Percentiles rank a stretch among this genome's conserved stretches.
Evolutionary conservation across 139 green algal genomes (phyloP).

Genomic region (Chlorella sp.): DNA sequence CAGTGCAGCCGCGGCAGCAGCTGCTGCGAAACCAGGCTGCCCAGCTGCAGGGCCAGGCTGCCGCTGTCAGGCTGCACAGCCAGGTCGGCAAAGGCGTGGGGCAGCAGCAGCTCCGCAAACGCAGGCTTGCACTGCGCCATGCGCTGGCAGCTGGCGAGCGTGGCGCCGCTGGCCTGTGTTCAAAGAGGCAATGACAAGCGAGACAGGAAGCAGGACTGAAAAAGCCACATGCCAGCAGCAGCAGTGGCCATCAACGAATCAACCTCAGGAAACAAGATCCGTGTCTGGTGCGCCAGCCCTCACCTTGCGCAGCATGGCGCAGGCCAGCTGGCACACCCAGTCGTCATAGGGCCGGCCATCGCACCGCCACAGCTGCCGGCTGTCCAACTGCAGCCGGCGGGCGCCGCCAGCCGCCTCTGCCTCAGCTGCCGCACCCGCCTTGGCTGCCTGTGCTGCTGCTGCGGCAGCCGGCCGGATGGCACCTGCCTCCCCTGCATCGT

Average conservation of each 20-base stretch:
- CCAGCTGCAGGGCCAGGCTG: constrained; percentile 16
- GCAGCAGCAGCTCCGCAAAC: constrained; percentile 68
- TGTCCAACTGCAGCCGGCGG: constrained; percentile 18
- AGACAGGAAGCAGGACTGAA: not conserved
- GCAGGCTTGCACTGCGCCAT: constrained; percentile 49
- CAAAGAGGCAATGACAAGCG: not conserved
- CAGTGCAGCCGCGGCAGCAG: constrained; percentile 31
- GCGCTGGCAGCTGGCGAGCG: constrained; percentile 38
- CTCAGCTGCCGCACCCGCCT: not conserved
- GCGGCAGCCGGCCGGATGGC: too few species aligned
- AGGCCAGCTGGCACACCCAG: constrained; percentile 65
- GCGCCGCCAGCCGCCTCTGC: not conserved
- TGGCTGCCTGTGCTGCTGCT: too few species aligned
- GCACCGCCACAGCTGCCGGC: constrained; percentile 37
- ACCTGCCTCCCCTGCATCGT: too few species aligned
- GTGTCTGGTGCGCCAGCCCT: not conserved
- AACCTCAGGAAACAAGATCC: not conserved
- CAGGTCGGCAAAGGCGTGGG: constrained; percentile 57
- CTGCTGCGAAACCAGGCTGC: not conserved
- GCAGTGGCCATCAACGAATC: not conserved
- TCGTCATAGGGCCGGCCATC: constrained; percentile 29
- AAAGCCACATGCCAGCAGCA: not conserved
- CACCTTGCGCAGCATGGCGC: constrained; percentile 51
- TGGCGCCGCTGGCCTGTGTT: constrained; percentile 23
- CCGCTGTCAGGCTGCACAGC: constrained; percentile 33